Evolutionary conservation across 176 grass and related monocot genomes (phyloP).

Genomic region (Avena sativa): DNA sequence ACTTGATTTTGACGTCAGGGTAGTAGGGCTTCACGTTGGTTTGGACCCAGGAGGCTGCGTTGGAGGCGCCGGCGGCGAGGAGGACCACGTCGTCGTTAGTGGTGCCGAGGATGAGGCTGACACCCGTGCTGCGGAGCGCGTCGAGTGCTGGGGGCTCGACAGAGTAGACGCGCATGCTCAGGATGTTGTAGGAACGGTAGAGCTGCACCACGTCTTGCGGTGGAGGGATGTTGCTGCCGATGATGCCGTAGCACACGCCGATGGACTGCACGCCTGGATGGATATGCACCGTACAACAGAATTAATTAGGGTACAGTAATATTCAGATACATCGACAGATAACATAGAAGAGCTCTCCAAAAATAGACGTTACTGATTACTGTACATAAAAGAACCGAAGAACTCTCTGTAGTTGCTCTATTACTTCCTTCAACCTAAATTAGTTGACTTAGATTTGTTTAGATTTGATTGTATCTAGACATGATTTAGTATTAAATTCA

Average conservation of each 20-base stretch:
- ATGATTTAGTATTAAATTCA: no score
- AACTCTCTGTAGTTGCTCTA: no score
- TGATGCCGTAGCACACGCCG: conserved; percentile 72
- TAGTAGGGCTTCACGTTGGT: conserved; percentile 48
- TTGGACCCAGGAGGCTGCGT: conserved; percentile 40
- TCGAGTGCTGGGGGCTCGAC: conserved; percentile 28
- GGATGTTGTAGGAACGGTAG: conserved; percentile 49
- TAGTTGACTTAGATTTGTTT: no score
- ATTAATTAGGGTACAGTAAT: not conserved
- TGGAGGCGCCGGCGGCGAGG: conserved; percentile 38
- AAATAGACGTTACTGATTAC: no score
- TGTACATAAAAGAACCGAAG: no score
- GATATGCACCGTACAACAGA: not conserved
- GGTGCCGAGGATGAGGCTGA: conserved; percentile 47
- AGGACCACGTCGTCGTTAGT: conserved; percentile 48
- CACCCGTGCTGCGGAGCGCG: conserved; percentile 47
- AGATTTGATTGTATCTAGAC: no score
- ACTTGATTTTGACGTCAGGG: conserved; percentile 52
- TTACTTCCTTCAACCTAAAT: no score
- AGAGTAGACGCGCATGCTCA: conserved; percentile 52
- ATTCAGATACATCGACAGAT: no score
- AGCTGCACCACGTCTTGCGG: conserved; percentile 49
- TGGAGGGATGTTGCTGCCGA: conserved; percentile 47
- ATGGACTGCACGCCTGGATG: conserved; percentile 46
- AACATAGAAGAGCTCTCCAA: no score